A percentile compares a stretch with the other conserved stretches of the same genome.
Evolutionary conservation across 2,329 filamentous ascomycete genomes (phyloP).

Genomic region (Pleurostoma richardsiae): DNA sequence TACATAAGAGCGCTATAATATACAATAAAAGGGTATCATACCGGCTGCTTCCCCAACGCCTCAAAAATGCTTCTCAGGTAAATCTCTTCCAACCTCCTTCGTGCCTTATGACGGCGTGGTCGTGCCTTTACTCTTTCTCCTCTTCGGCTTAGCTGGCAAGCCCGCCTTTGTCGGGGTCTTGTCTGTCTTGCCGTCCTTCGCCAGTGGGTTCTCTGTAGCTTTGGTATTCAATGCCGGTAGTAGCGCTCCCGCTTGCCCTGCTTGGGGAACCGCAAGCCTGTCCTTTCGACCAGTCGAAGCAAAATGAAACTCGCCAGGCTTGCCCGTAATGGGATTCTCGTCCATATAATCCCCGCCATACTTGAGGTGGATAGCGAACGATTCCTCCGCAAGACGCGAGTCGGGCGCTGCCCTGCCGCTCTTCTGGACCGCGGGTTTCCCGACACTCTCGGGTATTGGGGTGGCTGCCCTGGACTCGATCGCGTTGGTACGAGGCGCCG

Average conservation of each 20-base stretch:
- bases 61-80: neutral
- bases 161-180: slow-evolving; percentile 34
- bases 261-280: slow-evolving; percentile 17
- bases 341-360: slow-evolving; percentile 63
- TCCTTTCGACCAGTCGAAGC: slow-evolving; percentile 54
- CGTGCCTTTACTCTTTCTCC: slow-evolving; percentile 40
- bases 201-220: slow-evolving; percentile 30
- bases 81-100: neutral
- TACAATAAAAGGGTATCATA: neutral
- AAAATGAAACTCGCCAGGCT: slow-evolving; percentile 61
- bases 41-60: neutral
- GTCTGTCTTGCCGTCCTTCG: slow-evolving; percentile 37
- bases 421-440: slow-evolving; percentile 21
- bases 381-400: slow-evolving; percentile 48
- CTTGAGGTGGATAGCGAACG: slow-evolving; percentile 50
- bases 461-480: slow-evolving; percentile 41
- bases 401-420: slow-evolving; percentile 34
- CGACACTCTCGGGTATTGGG: slow-evolving; percentile 35
- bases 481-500: slow-evolving; percentile 20
- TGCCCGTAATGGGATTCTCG: slow-evolving; percentile 63
- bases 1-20: no score
- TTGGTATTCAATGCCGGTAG: slow-evolving; percentile 34
- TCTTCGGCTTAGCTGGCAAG: slow-evolving; percentile 34
- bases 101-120: slow-evolving; percentile 19
- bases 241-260: neutral